phyloP scores from a whole-genome alignment of 2,329 filamentous ascomycete species.

The Tolypocladium nubicola region DNA sequence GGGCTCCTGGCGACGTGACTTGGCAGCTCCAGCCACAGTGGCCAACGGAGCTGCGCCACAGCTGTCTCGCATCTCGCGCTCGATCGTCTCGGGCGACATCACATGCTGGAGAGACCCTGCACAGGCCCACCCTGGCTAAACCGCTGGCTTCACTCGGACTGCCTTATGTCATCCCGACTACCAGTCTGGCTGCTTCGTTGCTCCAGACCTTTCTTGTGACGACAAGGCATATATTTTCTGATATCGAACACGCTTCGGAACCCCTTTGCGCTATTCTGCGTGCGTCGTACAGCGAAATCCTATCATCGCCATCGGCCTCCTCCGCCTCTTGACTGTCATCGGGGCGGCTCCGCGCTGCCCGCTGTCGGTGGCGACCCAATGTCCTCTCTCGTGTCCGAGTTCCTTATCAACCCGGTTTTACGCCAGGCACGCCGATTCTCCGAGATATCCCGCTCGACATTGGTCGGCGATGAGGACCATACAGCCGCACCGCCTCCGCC shows the following conservation, averaged over 20 bases:
- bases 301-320: neutral
- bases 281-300: neutral
- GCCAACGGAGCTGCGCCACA: neutral
- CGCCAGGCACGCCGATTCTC: conserved; percentile 57
- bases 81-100: neutral
- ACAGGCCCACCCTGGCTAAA: neutral
- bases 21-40: neutral
- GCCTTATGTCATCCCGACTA: neutral
- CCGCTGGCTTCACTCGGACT: neutral
- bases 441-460: conserved; percentile 30
- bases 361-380: conserved; percentile 26
- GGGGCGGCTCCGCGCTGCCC: conserved; percentile 1
- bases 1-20: neutral
- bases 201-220: neutral
- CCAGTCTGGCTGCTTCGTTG: neutral
- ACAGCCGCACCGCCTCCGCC: conserved; percentile 7
- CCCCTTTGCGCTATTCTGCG: neutral
- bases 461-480: conserved; percentile 23
- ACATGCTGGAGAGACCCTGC: neutral
- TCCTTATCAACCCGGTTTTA: conserved; percentile 55
- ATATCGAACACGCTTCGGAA: neutral
- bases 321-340: neutral
- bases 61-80: neutral
- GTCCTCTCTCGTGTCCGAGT: conserved; percentile 54
- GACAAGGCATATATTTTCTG: neutral